Evolutionary conservation across 2,329 filamentous ascomycete species (phyloP).

Genomic region (Arthrocladium fulminans): DNA sequence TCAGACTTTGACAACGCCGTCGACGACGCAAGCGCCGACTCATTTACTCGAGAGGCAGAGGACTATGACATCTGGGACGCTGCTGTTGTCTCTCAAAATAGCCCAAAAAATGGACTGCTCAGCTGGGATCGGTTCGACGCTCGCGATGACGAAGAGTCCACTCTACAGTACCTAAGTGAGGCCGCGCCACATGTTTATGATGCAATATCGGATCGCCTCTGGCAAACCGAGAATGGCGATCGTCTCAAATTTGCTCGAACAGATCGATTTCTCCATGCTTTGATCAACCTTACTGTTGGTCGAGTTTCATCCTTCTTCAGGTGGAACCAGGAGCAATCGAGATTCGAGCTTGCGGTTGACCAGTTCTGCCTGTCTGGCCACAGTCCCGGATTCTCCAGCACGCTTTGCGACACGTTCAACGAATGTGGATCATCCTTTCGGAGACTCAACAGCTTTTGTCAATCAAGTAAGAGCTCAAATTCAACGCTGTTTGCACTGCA

Average conservation of each 20-base stretch:
- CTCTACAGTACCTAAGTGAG: slow-evolving; percentile 37
- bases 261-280: slow-evolving; percentile 32
- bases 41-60: slow-evolving; percentile 20
- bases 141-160: slow-evolving; percentile 25
- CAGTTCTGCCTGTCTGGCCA: slow-evolving; percentile 42
- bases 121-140: slow-evolving; percentile 37
- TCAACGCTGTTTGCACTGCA: not conserved
- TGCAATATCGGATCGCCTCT: slow-evolving; percentile 25
- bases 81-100: slow-evolving; percentile 20
- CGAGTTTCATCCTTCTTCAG: slow-evolving; percentile 38
- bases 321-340: slow-evolving; percentile 29
- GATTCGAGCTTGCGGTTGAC: slow-evolving; percentile 34
- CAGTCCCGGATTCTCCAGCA: slow-evolving; percentile 11
- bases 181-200: slow-evolving; percentile 34
- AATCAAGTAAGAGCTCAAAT: not conserved
- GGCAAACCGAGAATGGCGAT: not conserved
- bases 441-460: slow-evolving; percentile 1
- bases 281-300: slow-evolving; percentile 35
- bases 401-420: slow-evolving; percentile 9
- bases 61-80: slow-evolving; percentile 30
- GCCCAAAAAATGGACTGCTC: slow-evolving; percentile 18
- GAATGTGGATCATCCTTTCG: slow-evolving; percentile 9
- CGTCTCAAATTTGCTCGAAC: slow-evolving; percentile 23
- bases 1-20: slow-evolving; percentile 7
- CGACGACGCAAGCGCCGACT: slow-evolving; percentile 19